phyloP scores from a whole-genome alignment of 2,329 filamentous ascomycete genomes.

The Talaromyces piceae region DNA sequence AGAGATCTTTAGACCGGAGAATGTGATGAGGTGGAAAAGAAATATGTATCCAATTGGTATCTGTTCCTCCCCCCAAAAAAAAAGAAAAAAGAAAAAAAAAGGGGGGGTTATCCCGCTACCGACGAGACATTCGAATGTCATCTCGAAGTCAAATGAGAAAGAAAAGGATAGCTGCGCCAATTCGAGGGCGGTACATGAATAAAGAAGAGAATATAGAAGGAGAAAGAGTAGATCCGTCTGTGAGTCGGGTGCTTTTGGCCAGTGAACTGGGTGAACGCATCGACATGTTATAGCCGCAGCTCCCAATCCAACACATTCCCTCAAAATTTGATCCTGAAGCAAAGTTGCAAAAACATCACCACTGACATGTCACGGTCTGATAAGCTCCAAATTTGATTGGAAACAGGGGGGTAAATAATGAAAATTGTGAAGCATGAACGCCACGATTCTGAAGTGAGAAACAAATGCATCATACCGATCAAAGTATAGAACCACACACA shows the following conservation, averaged over 20 bases:
- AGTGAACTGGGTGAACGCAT: background rate
- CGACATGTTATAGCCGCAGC: background rate
- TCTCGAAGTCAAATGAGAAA: slow-evolving; percentile 11
- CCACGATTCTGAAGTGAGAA: slow-evolving; percentile 15
- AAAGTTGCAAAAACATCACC: slow-evolving; percentile 2
- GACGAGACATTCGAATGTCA: slow-evolving; percentile 16
- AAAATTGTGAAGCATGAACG: slow-evolving; percentile 10
- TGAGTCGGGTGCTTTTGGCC: background rate
- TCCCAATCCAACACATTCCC: background rate
- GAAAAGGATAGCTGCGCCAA: background rate
- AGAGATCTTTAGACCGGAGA: too few relatives aligned
- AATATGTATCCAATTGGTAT: background rate
- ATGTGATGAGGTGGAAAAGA: background rate
- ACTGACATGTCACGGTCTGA: slow-evolving; percentile 2
- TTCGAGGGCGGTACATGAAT: too few relatives aligned
- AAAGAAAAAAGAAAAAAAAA: background rate
- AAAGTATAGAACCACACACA: slow-evolving; percentile 11
- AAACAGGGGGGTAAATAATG: too few relatives aligned
- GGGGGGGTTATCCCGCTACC: background rate
- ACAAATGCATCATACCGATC: slow-evolving; percentile 23
- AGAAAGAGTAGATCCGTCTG: background rate
- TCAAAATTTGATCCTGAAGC: background rate
- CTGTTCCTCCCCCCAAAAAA: too few relatives aligned
- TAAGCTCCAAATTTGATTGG: slow-evolving; percentile 2
- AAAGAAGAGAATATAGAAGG: background rate